Base-by-base conservation (phyloP, 495 filamentous ascomycete species). In the Astrocystis sublimbata region DNA sequence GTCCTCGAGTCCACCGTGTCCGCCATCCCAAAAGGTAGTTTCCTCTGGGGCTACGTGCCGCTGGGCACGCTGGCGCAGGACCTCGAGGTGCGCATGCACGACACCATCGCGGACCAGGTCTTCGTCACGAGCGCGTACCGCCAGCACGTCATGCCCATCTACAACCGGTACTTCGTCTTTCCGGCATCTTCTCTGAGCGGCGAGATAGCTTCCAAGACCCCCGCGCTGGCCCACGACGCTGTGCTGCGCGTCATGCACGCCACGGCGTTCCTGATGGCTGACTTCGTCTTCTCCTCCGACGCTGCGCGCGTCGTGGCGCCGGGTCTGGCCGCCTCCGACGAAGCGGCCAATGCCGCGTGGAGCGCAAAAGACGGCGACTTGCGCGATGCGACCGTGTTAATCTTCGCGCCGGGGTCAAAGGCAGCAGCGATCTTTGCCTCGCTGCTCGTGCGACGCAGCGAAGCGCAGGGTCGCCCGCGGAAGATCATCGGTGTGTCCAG, bases 341-440 rank as follows among this genome's bases (percentile, higher is more conserved):
- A 59, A 12, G 30, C 28, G 4, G 15, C 3, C 5, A 24, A n/a
- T 5, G 4, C 17, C 4, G 40, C n/a, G 12, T 59, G 56, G 56
- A 17, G 8, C 42, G 30, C 42, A 3, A 7, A n/a, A 12, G 79
- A 85, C 45, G 83, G 76, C 5, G 75, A 83, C 58, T 60, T 87
- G 0, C 68, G 76, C 2, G 71, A 43, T 42, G 73, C 75, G 7
- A 68, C 70, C 30, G 64, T 85, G 8, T 52, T 85, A 13, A 65
- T 62, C 38, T 71, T 85, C 45, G 75, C 75, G 10, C 74, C 80
- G 15, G 83, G 79, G 19, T 78, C 78, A 1, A 86, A 86, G 68
- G 81, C 79, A 21, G 83, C 72, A 0, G 68, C 79, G 10, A 53
- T 69, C 0, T 78, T 83, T 63, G 73, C 79, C 6, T 71, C 76